These are phyloP conservation scores for Hydnum rufescens DNA, from an alignment of 768 basidiomycete genomes.

Conservation along the genomic window DNA sequence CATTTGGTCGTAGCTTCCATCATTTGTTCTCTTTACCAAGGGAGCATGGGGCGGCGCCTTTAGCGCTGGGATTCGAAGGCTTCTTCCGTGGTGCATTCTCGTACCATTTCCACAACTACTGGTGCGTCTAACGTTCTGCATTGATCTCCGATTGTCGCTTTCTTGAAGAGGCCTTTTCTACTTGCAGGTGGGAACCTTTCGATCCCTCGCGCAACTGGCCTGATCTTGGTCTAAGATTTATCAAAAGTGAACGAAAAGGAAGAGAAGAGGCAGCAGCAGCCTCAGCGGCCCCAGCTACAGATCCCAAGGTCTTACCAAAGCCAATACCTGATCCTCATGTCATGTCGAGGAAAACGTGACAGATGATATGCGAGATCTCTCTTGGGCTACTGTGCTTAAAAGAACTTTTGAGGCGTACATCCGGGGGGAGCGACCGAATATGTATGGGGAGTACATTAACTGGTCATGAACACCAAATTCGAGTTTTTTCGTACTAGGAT, in stretches of 20 bases:
- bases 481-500: not conserved
- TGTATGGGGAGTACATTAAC: conserved; percentile 71
- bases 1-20: conserved; percentile 36
- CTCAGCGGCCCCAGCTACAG: conserved; percentile 3
- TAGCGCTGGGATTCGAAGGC: conserved; percentile 77
- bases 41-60: conserved; percentile 56
- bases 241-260: conserved; percentile 48
- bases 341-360: conserved; percentile 19
- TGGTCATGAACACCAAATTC: conserved; percentile 18
- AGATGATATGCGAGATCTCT: conserved; percentile 61
- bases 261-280: conserved; percentile 23
- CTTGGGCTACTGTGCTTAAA: conserved; percentile 90
- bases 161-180: not conserved
- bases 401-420: conserved; percentile 87
- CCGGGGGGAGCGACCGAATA: conserved; percentile 78
- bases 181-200: conserved; percentile 81
- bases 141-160: not conserved
- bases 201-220: conserved; percentile 90
- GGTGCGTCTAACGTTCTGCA: conserved; percentile 27
- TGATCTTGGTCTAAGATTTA: conserved; percentile 69
- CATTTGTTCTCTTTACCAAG: conserved; percentile 76
- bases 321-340: conserved; percentile 1
- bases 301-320: conserved; percentile 1
- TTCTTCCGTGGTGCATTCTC: conserved; percentile 94
- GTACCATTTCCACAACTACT: conserved; percentile 92